Base-by-base conservation (phyloP, 495 filamentous ascomycete genomes). In the Neurospora sp. region DNA sequence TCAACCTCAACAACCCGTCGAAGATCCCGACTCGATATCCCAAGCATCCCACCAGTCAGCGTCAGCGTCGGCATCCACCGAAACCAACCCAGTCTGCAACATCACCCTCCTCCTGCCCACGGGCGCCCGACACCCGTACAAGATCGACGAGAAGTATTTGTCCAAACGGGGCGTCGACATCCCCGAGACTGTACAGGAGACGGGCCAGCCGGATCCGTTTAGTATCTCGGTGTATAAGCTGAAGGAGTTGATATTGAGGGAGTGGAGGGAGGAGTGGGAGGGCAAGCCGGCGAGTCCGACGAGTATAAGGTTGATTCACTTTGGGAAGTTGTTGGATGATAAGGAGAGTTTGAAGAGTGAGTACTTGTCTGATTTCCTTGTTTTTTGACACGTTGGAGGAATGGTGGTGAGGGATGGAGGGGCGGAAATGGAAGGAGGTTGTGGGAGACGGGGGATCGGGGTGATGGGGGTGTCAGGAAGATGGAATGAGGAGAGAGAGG, bases 261-360 rank as follows among this genome's bases (percentile, higher is more conserved):
- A 96, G 77, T 97, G 94, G 94, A 86, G 92, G 76, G 89, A 90
- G 76, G 94, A 97, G 79, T 97, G 94, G 94, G 94, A 97, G 78
- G 83, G 89, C 20, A 89, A 91, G 76, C 94, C 94, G 0, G 89
- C 92, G 39, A 93, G 90, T 75, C 94, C 94, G 9, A 93, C 89
- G 75, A 90, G 89, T 23, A 97, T 97, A 82, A 87, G 94, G 71
- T 83, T 97, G 77, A 97, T 97, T 74, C 92, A 91, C 38, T 94
- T 95, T 82, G 94, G 94, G 14, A 92, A 94, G 79, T 82, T 97
- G 81, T 80, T 97, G 71, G 94, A 95, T 77, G 94, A 97, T 79
- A 94, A 94, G 79, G 88, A 90, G 74, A 88, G 89, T 76, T 82
- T 97, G 73, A 92, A 79, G 76, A 82, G 79, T 83, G 74, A n/a